phyloP scores from a whole-genome alignment of 2,329 filamentous ascomycete species.

The Epichloe glyceriae region DNA sequence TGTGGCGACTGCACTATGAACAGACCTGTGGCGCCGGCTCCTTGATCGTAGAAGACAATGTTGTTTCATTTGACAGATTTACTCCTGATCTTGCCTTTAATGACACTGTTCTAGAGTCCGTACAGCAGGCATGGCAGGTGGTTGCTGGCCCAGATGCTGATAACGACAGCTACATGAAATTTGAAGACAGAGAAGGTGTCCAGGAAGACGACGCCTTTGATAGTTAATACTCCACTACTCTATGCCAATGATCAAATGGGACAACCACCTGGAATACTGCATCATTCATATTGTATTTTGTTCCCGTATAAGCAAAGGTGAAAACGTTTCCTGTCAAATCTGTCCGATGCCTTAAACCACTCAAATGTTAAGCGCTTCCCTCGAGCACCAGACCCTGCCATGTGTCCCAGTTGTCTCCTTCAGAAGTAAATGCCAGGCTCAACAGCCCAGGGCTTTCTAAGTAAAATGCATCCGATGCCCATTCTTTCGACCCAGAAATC shows the following conservation, averaged over 20 bases:
- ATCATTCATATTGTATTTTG: too few relatives aligned
- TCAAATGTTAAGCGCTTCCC: too few relatives aligned
- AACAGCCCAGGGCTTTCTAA: neutral
- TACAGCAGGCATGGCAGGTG: constrained; percentile 57
- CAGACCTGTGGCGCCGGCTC: constrained; percentile 24
- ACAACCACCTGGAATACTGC: neutral
- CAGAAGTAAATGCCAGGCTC: neutral
- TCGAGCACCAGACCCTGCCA: neutral
- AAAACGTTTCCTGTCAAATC: too few relatives aligned
- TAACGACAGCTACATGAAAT: constrained; percentile 55
- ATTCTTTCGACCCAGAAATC: neutral
- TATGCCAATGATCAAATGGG: neutral
- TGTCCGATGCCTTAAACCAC: too few relatives aligned
- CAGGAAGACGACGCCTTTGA: constrained; percentile 44
- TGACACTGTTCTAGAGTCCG: constrained; percentile 53
- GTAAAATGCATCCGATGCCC: neutral
- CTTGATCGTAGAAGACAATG: constrained; percentile 23
- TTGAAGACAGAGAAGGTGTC: constrained; percentile 57
- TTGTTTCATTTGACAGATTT: constrained; percentile 44
- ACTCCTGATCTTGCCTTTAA: constrained; percentile 60
- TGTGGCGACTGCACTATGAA: constrained; percentile 45
- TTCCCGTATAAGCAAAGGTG: too few relatives aligned
- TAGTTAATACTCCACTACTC: constrained; percentile 7
- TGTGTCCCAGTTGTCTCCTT: neutral
- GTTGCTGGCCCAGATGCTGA: constrained; percentile 38